Evolutionary conservation across 2,329 filamentous ascomycete genomes (phyloP), one percentile per base, ranked within the genome.

Genomic region (Coniochaeta sp.): DNA sequence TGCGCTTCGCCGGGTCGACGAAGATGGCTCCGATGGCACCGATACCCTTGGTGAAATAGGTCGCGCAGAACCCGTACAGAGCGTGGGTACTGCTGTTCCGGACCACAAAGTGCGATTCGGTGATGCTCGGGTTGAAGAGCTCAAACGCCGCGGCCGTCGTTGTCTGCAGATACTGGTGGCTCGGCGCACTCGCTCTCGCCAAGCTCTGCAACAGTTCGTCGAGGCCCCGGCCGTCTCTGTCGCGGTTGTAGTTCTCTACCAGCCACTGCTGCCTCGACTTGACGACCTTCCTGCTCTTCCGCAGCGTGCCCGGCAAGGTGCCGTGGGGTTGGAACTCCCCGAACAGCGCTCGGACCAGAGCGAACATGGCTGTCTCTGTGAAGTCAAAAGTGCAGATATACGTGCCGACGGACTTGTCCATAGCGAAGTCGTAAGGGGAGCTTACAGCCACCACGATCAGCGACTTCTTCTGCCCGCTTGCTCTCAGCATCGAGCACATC

Each of bases 331-430:
- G 73, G 59, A 82, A 80, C 62, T 96, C 90, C 10, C 93, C 93
- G 66, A 93, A 93, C 0, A 97, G 76, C 0, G 91, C 89, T 61
- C 91, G 87, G 19, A 96, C 91, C 4, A 96, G 77, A 1, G 92
- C 90, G 62, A 89, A 87, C 76, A 97, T 85, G 19, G 93, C 92
- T 8, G 90, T 93, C 67, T 97, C 93, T 0, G 93, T 97, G 69
- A 96, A 97, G 75, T 97, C 93, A 72, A 96, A 97, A 0, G 93
- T 96, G 77, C 93, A 97, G 44, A 98, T 83, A 68, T 97, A 97
- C 1, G 93, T 96, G 6, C 90, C 90, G 44, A 98, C 93, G 0
- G 87, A 87, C 64, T 89, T 89, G 69, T 98, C 93, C 83, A 93
- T 92, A 52, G 91, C 92, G 71, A 98, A 98, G 72, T 98, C 93